Conservation (phyloP, 345 rosid genomes). For the rapeseed (Brassica napus) region Da-Ae NC_063452.1:54885001-54885500, state of each 20-base stretch:
- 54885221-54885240: slow-evolving; percentile 62
- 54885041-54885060: slow-evolving; percentile 1
- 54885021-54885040: slow-evolving; percentile 9
- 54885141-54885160: slow-evolving; percentile 58
- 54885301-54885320: slow-evolving; percentile 75
- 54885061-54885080: slow-evolving; percentile 72
- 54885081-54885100: slow-evolving; percentile 76
- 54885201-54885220: slow-evolving; percentile 78
- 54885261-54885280: slow-evolving; percentile 94
- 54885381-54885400: not conserved
- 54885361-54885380: not conserved
- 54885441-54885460: not conserved
- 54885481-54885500: not conserved
- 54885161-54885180: slow-evolving; percentile 57
- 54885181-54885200: slow-evolving; percentile 54
- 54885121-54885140: slow-evolving; percentile 63
- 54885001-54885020: slow-evolving; percentile 28
- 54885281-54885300: slow-evolving; percentile 56
- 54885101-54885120: slow-evolving; percentile 67
- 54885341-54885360: slow-evolving; percentile 61
- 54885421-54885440: too few relatives aligned
- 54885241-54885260: slow-evolving; percentile 90
- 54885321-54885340: slow-evolving; percentile 78
- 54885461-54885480: not conserved
- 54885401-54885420: not conserved